Evolutionary conservation across 164 flowering plant genomes (phyloP).

Genomic region (Kingdonia uniflora): DNA sequence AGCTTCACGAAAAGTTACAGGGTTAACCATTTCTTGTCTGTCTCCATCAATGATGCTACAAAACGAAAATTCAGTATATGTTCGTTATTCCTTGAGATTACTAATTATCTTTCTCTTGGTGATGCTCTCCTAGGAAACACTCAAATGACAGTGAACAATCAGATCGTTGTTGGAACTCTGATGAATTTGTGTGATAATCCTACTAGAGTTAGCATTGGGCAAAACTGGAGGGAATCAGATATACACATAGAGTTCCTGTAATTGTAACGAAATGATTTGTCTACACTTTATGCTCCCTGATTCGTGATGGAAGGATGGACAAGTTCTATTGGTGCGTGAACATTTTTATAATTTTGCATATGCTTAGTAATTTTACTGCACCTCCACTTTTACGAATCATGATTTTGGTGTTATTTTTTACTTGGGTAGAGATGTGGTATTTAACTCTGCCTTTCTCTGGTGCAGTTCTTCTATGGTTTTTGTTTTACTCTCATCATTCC

Average conservation of each 20-base stretch:
- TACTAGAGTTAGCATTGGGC: constrained; percentile 89
- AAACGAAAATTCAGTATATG: too few species aligned
- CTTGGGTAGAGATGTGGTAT: too few species aligned
- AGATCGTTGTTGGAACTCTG: constrained; percentile 85
- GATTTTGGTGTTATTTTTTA: too few species aligned
- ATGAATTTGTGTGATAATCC: constrained; percentile 96
- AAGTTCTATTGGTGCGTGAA: constrained; percentile 76
- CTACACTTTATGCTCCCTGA: constrained; percentile 88
- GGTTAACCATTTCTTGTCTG: too few species aligned
- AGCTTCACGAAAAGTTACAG: too few species aligned
- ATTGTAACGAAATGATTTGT: constrained; percentile 90
- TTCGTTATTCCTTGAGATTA: background rate
- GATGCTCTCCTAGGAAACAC: constrained; percentile 52
- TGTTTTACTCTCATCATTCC: too few species aligned
- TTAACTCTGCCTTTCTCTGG: background rate
- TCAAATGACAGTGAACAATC: constrained; percentile 96
- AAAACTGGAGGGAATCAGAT: constrained; percentile 84
- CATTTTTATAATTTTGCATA: background rate
- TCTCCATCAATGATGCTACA: too few species aligned
- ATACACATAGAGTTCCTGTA: constrained; percentile 64
- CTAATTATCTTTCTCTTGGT: background rate
- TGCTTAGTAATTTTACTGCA: background rate
- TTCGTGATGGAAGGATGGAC: constrained; percentile 99
- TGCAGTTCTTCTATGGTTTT: too few species aligned
- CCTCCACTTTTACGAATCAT: background rate